Evolutionary conservation across 2,329 filamentous ascomycete genomes (phyloP), one percentile per base, ranked within the genome.

Genomic region (Nakataea oryzae): DNA sequence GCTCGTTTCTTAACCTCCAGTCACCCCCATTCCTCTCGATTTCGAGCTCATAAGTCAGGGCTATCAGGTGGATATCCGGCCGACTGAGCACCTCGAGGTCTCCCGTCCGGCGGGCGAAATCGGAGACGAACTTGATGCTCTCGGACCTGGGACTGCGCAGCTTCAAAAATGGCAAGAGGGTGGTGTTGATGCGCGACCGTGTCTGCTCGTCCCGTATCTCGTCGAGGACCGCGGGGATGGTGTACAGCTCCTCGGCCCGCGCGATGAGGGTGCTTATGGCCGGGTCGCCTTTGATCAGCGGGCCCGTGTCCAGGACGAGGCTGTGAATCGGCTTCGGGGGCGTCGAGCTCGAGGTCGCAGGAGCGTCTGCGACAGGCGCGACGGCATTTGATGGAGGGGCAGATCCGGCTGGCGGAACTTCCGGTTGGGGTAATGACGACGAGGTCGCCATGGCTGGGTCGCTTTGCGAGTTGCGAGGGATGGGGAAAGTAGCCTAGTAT

Each of bases 41-140:
- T 69, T 97, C 93, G n/a, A 97, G 73, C 73, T 99, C 95, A 73
- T 97, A 97, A 1, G 91, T 89, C 62, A 99, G 78, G 11, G 93
- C 95, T 70, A 97, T 79, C 54, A 99, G 83, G 67, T 96, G 89
- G 64, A 97, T 79, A 85, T 99, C 95, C 1, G 92, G 89, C 71
- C 83, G 86, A 75, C 93, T 97, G 63, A 99, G 78, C 0, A 97
- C 93, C 13, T 89, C 85, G 65, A 93, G 81, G 73, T 99, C 95
- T 62, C 95, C 95, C 0, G 95, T 97, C 72, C 86, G 89, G 62
- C 90, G 85, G 57, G 95, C 90, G 78, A 97, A 97, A 63, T 90
- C 89, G 59, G 85, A 86, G 4, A 97, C 84, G 64, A 93, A 82
- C 70, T 88, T 88, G 66, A 97, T 76, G 67, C 91, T 97, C 58